Conservation (phyloP, 2,329 filamentous ascomycete genomes). For the Trichophyton mentagrophytes region DNA sequence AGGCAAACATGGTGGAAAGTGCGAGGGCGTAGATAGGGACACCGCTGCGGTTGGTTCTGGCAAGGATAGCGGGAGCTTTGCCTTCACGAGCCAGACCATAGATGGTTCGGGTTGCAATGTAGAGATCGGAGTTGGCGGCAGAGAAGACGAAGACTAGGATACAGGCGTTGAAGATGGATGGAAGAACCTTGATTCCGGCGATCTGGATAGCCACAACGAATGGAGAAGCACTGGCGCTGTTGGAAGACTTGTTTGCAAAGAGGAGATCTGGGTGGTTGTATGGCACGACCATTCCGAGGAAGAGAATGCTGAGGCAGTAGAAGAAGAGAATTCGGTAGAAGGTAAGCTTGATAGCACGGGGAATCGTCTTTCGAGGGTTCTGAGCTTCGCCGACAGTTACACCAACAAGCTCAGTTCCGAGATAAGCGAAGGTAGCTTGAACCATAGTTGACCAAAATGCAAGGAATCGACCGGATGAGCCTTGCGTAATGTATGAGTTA, state of each 20-base stretch:
- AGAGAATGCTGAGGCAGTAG: conserved; percentile 44
- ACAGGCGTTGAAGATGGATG: conserved; percentile 62
- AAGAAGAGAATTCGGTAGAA: conserved; percentile 46
- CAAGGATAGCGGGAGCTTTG: conserved; percentile 59
- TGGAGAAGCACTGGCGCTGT: conserved; percentile 47
- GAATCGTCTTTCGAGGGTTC: conserved; percentile 42
- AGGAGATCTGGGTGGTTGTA: conserved; percentile 50
- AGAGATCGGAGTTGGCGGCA: conserved; percentile 53
- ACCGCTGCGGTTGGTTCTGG: conserved; percentile 49
- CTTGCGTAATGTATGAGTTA: conserved; percentile 34
- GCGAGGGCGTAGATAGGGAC: conserved; percentile 33
- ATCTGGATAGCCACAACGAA: conserved; percentile 60
- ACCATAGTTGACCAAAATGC: conserved; percentile 50
- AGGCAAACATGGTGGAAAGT: conserved; percentile 29
- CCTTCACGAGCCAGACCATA: conserved; percentile 64
- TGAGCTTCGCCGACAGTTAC: conserved; percentile 45
- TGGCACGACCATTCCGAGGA: conserved; percentile 51
- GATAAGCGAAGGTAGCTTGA: conserved; percentile 27
- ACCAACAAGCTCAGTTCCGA: conserved; percentile 38
- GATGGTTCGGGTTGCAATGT: conserved; percentile 55
- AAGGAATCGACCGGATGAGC: conserved; percentile 42
- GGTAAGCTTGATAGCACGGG: conserved; percentile 41
- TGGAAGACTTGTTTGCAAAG: conserved; percentile 39
- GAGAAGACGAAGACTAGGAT: conserved; percentile 62
- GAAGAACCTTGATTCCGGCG: conserved; percentile 54